These are phyloP conservation scores for Kazachstania psychrophila DNA, from an alignment of 805 yeast genomes.

Conservation along the genomic window DNA sequence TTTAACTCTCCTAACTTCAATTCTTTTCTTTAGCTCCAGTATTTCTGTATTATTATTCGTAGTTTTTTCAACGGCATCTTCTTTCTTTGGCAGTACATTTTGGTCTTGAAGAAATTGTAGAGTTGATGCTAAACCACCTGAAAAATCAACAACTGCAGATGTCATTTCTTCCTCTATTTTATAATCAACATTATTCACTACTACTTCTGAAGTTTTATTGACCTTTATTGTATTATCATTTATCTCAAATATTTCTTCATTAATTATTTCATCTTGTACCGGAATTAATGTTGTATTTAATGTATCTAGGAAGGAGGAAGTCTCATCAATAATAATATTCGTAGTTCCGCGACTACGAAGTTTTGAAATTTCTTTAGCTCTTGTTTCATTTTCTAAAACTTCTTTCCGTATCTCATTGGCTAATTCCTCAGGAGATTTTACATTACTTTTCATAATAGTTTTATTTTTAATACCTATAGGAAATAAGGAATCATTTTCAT, in stretches of 20 bases:
- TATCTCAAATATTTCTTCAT: not conserved
- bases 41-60: not conserved
- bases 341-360: conserved; percentile 13
- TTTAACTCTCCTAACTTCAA: conserved; percentile 6
- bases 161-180: too few relatives aligned
- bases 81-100: conserved; percentile 9
- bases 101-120: conserved; percentile 17
- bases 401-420: conserved; percentile 34
- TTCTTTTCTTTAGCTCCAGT: conserved; percentile 7
- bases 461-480: too few relatives aligned
- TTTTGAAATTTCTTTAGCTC: conserved; percentile 12
- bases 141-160: conserved; percentile 17
- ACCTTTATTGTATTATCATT: not conserved
- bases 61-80: not conserved
- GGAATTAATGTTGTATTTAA: conserved; percentile 6
- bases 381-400: conserved; percentile 14
- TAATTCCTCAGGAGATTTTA: conserved; percentile 17
- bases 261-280: not conserved
- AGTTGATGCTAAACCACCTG: conserved; percentile 25
- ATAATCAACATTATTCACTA: too few relatives aligned
- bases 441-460: too few relatives aligned
- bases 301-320: conserved; percentile 24
- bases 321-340: conserved; percentile 35
- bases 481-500: not conserved
- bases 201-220: too few relatives aligned